phyloP scores from a whole-genome alignment of 768 basidiomycete species.

The Podaxis sp. region DNA sequence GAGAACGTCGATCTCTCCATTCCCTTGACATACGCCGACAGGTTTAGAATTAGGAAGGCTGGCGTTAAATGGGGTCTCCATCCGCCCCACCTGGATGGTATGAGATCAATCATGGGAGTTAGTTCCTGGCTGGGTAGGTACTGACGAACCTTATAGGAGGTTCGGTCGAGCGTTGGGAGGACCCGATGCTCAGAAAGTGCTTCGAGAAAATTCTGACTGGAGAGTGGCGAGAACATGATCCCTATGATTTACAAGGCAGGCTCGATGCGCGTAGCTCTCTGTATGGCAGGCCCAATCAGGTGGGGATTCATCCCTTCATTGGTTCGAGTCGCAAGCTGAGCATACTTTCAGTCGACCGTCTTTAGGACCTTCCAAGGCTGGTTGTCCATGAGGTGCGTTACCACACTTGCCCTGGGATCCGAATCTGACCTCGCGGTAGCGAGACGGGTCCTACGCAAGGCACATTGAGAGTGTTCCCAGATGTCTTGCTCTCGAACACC shows the following conservation, averaged over 20 bases:
- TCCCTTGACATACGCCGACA: slow-evolving; percentile 68
- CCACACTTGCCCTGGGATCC: not conserved
- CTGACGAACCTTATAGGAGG: slow-evolving; percentile 1
- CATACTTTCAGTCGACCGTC: slow-evolving; percentile 33
- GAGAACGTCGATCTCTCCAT: slow-evolving; percentile 26
- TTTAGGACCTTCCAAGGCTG: slow-evolving; percentile 77
- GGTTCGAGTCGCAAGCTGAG: not conserved
- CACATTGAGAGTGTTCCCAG: slow-evolving; percentile 65
- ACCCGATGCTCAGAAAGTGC: slow-evolving; percentile 50
- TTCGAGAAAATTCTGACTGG: slow-evolving; percentile 60
- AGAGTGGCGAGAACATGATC: slow-evolving; percentile 61
- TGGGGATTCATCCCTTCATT: slow-evolving; percentile 14
- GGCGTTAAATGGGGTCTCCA: slow-evolving; percentile 52
- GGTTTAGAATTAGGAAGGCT: slow-evolving; percentile 70
- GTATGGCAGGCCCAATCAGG: slow-evolving; percentile 54
- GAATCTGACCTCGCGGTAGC: slow-evolving; percentile 22
- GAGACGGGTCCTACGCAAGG: slow-evolving; percentile 69
- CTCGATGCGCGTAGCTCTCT: slow-evolving; percentile 59
- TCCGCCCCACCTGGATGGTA: slow-evolving; percentile 39
- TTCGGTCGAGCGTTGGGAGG: slow-evolving; percentile 72
- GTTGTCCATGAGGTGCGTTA: slow-evolving; percentile 56
- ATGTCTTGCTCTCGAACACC: slow-evolving; percentile 60
- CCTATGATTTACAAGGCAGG: slow-evolving; percentile 57
- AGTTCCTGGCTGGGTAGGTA: slow-evolving; percentile 4
- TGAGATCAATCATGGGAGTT: slow-evolving; percentile 1